phyloP scores from a whole-genome alignment of 2,329 filamentous ascomycete genomes.

The Neofusicoccum kwambonambiense region DNA sequence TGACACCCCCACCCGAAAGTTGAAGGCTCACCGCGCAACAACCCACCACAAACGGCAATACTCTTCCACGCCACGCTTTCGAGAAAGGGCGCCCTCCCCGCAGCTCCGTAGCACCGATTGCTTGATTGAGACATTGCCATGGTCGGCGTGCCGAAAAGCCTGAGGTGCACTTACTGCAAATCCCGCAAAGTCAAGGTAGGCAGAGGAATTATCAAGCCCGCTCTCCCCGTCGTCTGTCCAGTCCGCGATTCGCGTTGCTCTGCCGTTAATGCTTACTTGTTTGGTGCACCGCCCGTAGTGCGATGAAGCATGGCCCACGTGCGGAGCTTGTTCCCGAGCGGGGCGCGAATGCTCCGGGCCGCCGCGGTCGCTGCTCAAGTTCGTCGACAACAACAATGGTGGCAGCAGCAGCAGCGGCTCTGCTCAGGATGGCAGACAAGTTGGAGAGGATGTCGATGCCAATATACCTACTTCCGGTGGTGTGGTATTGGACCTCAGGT shows the following conservation, averaged over 20 bases:
- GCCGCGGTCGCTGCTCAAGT: constrained; percentile 1
- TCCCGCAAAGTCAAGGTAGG: constrained; percentile 17
- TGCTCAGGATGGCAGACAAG: too few species aligned
- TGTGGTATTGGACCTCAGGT: not conserved
- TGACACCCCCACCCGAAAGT: too few species aligned
- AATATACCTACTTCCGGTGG: too few species aligned
- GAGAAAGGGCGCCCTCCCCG: too few species aligned
- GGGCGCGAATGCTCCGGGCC: constrained; percentile 16
- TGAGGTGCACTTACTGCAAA: constrained; percentile 18
- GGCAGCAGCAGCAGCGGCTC: too few species aligned
- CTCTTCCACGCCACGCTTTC: too few species aligned
- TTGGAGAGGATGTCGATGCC: too few species aligned
- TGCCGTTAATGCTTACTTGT: not conserved
- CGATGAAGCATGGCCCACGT: constrained; percentile 20
- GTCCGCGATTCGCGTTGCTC: too few species aligned
- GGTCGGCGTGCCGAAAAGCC: constrained; percentile 15
- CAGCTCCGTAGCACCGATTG: too few species aligned
- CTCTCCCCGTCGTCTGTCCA: not conserved
- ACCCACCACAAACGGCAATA: too few species aligned
- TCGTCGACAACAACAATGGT: not conserved
- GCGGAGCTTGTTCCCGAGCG: constrained; percentile 15
- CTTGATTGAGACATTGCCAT: not conserved
- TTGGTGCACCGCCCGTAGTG: constrained; percentile 3
- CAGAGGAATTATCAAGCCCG: not conserved
- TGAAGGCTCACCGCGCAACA: too few species aligned